Evolutionary conservation across 768 basidiomycete species (phyloP), one percentile per base, ranked within the genome.

Genomic region (Suillus subaureus): DNA sequence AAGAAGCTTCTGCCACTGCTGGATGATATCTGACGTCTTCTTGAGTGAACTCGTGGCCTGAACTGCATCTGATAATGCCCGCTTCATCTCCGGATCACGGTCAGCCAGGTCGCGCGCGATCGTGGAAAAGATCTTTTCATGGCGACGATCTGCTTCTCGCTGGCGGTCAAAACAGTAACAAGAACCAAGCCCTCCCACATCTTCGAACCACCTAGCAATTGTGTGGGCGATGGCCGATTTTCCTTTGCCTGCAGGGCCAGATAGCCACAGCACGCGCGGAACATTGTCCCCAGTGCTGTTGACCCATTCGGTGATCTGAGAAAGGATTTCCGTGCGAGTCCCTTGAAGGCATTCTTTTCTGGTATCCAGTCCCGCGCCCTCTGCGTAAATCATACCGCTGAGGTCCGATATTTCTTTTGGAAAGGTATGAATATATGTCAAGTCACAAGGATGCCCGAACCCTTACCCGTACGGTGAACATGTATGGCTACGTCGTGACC

Each of bases 241-340:
- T 1, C 74, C 74, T 16, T 51, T 64, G 21, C 73, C 74, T 1
- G 75, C 73, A 61, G 55, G 63, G 15, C 75, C 75, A 42, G 61
- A 66, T 18, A 75, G 56, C 71, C 71, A 75, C 51, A 63, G 70
- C 62, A 73, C 61, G 3, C 63, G 61, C 21, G 61, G 54, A 43
- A 56, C 28, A 21, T 67, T 39, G 16, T 51, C 55, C 16, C 51
- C 35, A 15, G 62, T 61, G 45, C 66, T 51, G 52, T 70, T 66
- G 21, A 67, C 57, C 77, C 77, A 78, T 16, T 68, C 57, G n/a
- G 52, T 62, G 42, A 78, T 74, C 11, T 47, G n/a, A 4, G 45
- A 47, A 47, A 47, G 45, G 45, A 47, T n/a, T 47, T 6, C n/a
- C 21, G 11, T 47, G 45, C 45, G n/a, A 1, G 45, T 47, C 45